Evolutionary conservation across 768 basidiomycete genomes (phyloP), one percentile per base, ranked within the genome.

Genomic region (Lactifluus rugatus): DNA sequence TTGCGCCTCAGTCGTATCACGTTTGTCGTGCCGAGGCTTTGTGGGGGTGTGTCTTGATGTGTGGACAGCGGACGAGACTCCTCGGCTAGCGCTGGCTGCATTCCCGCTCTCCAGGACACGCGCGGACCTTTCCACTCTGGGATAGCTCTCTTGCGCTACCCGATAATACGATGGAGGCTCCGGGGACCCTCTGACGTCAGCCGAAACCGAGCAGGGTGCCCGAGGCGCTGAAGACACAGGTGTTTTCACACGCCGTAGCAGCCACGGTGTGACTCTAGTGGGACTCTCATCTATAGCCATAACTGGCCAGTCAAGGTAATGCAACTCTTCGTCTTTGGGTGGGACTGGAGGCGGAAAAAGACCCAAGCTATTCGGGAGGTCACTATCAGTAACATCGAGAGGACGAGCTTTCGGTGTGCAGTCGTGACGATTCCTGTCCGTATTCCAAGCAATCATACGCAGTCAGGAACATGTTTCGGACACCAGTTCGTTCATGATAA

Each of bases 241-340:
- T 19, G 52, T 34, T 17, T 54, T 59, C 42, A 59, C 53, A 36
- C 32, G 53, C 26, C 58, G 52, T 7, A 49, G 21, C 9, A 59
- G 52, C 58, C 58, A 59, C 7, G 58, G 58, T 42, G 52, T 59
- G 48, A 59, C 58, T 59, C 58, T 53, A 5, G 37, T 7, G 31
- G 53, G 34, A 45, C 34, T 26, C 14, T 51, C 49, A n/a, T n/a
- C n/a, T n/a, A n/a, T n/a, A 9, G 21, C 36, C 2, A 21, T 31
- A 13, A 19, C 14, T 10, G 11, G 26, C 48, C 10, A 17, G 4
- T 31, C 28, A 31, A 31, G 28, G 28, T 25, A 41, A 28, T 6
- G 28, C 23, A 19, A 14, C 3, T 9, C 57, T 14, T 36, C 23
- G 48, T 17, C 6, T 28, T 54, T 59, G 5, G 58, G 53, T 1